These are phyloP conservation scores for Vitrella brassicaformis DNA, from an alignment of 73 alveolate genomes.

Conservation along the genomic window DNA sequence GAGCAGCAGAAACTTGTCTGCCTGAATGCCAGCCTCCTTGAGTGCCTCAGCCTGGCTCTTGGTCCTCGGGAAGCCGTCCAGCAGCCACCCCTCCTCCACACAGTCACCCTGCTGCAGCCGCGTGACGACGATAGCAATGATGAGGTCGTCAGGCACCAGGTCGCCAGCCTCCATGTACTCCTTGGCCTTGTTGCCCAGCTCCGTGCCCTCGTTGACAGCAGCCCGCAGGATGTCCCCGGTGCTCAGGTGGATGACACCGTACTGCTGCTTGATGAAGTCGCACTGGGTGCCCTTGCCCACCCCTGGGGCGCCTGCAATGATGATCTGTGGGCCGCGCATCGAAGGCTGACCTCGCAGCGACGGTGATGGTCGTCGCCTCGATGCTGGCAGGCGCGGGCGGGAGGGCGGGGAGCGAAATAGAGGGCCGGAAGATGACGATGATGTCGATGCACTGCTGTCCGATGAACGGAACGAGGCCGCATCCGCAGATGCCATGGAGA, in stretches of 20 bases:
- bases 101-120: not conserved
- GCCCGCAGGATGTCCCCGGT: conserved; percentile 56
- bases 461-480: too few species aligned
- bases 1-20: not conserved
- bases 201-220: conserved; percentile 47
- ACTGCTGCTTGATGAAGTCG: conserved; percentile 40
- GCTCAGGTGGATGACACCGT: conserved; percentile 46
- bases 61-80: not conserved
- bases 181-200: conserved; percentile 44
- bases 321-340: not conserved
- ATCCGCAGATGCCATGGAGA: too few species aligned
- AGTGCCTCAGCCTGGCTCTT: not conserved
- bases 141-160: not conserved
- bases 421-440: too few species aligned
- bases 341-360: too few species aligned
- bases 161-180: conserved; percentile 24
- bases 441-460: too few species aligned
- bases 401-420: too few species aligned
- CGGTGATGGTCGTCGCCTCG: too few species aligned
- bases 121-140: not conserved
- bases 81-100: not conserved
- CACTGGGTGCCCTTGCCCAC: conserved; percentile 58
- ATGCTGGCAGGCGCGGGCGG: too few species aligned
- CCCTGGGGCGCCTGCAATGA: conserved; percentile 44
- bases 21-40: not conserved